Evolutionary conservation across 352 stramenopile genomes (phyloP), one percentile per base, ranked within the genome.

Genomic region (Phytophthora agathidicida): DNA sequence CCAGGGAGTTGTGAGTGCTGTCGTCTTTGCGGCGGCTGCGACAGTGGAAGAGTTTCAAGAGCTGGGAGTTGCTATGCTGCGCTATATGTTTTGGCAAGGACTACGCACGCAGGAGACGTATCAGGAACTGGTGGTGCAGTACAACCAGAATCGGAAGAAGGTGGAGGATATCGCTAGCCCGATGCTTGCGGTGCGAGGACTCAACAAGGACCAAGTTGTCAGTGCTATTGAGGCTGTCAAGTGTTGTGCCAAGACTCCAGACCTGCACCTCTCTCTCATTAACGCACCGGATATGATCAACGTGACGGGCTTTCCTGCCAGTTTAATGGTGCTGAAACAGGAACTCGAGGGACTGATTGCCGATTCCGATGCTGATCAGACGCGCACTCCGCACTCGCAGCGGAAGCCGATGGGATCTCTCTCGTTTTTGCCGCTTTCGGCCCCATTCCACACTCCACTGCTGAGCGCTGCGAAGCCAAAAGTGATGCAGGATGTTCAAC

Each of bases 51-150:
- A 91, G 28, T 88, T 91, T 42, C 47, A 60, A 14, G 52, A 71
- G 27, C 30, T 89, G 1, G 64, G 68, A 1, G 61, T 93, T 11
- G 38, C 57, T 9, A 59, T 84, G 19, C 53, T 94, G 36, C 77
- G 82, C 37, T 93, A 92, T 55, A 81, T 94, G 77, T 93, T 94
- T 52, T 93, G 77, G 67, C 81, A 94, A 51, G 88, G 86, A 44
- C 65, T 96, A 10, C 80, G 80, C 48, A 65, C 76, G 8, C 84
- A 95, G 37, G 81, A 89, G 39, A 71, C 79, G 49, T 71, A 71
- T 22, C 30, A 68, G 32, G 38, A 78, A 19, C n/a, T 80, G 4
- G 14, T 66, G 22, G 30, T 38, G 38, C 51, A 69, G 30, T 65
- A 61, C 60, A 75, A 58, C 27, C 68, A 73, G 30, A 59, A 74